A percentile compares a stretch with the other conserved stretches of the same genome.
These are phyloP conservation scores for Arthroderma sp. DNA, from an alignment of 2,329 filamentous ascomycete species.

Conservation along the genomic window DNA sequence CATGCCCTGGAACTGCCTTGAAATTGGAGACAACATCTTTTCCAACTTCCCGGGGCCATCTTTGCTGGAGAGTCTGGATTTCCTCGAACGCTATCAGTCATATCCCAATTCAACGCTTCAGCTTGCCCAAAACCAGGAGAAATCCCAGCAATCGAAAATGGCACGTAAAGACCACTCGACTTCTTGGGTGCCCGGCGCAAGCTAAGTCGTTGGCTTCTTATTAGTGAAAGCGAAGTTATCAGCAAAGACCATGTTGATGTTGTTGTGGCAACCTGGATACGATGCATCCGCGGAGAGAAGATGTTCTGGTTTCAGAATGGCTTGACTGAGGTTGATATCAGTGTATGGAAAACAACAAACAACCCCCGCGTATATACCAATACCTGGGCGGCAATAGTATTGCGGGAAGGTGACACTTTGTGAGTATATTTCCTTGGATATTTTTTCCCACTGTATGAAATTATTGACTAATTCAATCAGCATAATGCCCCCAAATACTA, in stretches of 20 bases:
- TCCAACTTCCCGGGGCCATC: too few relatives aligned
- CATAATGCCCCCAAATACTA: conserved; percentile 3
- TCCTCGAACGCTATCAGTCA: conserved; percentile 1
- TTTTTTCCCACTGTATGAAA: too few relatives aligned
- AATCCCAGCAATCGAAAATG: background rate
- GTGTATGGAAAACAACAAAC: conserved; percentile 3
- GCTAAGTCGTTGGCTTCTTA: background rate
- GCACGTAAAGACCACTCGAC: conserved; percentile 1
- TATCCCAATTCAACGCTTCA: background rate
- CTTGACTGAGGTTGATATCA: conserved; percentile 2
- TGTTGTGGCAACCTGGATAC: conserved; percentile 4
- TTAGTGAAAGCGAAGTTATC: conserved; percentile 1
- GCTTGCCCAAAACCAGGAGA: background rate
- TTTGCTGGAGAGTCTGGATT: too few relatives aligned
- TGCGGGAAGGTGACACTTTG: conserved; percentile 2
- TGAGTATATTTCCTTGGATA: too few relatives aligned
- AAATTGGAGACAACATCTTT: too few relatives aligned
- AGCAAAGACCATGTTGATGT: conserved; percentile 6
- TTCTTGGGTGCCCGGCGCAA: conserved; percentile 1
- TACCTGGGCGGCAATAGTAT: conserved; percentile 4
- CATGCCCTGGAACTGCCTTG: too few relatives aligned
- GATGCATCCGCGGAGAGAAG: conserved; percentile 2
- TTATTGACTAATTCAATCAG: background rate
- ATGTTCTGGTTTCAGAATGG: conserved; percentile 5
- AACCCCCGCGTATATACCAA: background rate